A percentile compares a stretch with the other conserved stretches of the same genome.
Conservation (phyloP, 2,329 filamentous ascomycete genomes). For the Neofusicoccum laricinum region DNA sequence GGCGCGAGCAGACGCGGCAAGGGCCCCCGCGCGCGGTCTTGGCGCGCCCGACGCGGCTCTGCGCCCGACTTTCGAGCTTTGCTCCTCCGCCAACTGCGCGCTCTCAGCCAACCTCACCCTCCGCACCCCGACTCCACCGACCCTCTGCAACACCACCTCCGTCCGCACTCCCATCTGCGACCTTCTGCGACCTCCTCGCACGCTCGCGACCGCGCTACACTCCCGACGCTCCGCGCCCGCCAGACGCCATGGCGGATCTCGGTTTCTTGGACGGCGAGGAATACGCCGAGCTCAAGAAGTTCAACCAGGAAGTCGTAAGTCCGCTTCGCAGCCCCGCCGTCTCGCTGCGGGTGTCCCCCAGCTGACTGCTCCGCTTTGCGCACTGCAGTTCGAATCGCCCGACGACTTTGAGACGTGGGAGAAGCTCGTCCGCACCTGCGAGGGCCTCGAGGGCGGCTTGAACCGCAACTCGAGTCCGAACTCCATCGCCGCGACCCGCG, state of each 20-base stretch:
- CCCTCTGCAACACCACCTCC: neutral
- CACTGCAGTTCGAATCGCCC: slow-evolving; percentile 61
- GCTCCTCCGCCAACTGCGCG: neutral
- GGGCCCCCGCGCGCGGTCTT: neutral
- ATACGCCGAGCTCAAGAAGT: slow-evolving; percentile 75
- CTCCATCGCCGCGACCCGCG: slow-evolving; percentile 81
- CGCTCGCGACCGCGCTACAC: neutral
- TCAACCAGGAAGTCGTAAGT: slow-evolving; percentile 74
- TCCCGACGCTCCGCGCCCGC: neutral
- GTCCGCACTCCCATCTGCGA: neutral
- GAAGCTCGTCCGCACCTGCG: slow-evolving; percentile 78
- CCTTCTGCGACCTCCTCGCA: neutral
- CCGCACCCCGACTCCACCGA: neutral
- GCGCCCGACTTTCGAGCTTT: neutral
- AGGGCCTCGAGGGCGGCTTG: slow-evolving; percentile 84
- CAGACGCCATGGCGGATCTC: slow-evolving; percentile 17
- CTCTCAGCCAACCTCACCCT: neutral
- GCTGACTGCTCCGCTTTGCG: neutral
- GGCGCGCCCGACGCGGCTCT: neutral
- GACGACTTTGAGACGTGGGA: slow-evolving; percentile 97
- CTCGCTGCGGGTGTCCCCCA: neutral
- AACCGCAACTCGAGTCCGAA: slow-evolving; percentile 96
- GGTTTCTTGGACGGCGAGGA: slow-evolving; percentile 73
- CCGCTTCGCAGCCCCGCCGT: neutral
- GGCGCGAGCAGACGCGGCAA: neutral